Evolutionary conservation across 257 asterid genomes (phyloP).

Genomic region (Parsonsia alboflavescens): DNA sequence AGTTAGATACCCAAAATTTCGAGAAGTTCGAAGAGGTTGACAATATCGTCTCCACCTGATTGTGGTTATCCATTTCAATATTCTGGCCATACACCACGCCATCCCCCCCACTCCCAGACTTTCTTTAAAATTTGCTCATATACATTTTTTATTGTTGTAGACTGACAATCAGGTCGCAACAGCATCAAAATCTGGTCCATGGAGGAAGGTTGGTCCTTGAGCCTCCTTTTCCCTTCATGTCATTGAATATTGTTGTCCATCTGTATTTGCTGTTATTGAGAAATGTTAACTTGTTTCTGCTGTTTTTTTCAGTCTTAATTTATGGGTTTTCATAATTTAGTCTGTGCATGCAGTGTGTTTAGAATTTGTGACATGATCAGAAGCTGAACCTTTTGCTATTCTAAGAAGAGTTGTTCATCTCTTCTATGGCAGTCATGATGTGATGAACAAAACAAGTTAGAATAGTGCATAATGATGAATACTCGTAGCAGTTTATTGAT

Average conservation of each 20-base stretch:
- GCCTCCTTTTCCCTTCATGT: background rate
- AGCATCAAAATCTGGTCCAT: slow-evolving; percentile 85
- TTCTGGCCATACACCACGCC: no score
- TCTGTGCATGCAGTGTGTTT: background rate
- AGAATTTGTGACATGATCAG: background rate
- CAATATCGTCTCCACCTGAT: slow-evolving; percentile 8
- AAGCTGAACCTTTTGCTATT: background rate
- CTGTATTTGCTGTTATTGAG: background rate
- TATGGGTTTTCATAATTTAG: background rate
- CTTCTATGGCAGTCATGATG: no score
- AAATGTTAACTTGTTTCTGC: background rate
- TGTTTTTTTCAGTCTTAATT: slow-evolving; percentile 1
- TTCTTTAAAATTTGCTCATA: slow-evolving; percentile 17
- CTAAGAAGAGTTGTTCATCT: background rate
- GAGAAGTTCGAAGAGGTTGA: slow-evolving; percentile 95
- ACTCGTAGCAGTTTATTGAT: background rate
- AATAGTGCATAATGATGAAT: background rate
- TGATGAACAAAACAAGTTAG: background rate
- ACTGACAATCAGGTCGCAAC: slow-evolving; percentile 58
- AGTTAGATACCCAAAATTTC: slow-evolving; percentile 93
- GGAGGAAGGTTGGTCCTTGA: slow-evolving; percentile 84
- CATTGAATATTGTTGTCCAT: background rate
- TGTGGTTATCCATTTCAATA: slow-evolving; percentile 8
- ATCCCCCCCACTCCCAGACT: background rate
- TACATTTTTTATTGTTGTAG: slow-evolving; percentile 38